Evolutionary conservation across 495 filamentous ascomycete genomes (phyloP).

Genomic region (Penicillium lagena): DNA sequence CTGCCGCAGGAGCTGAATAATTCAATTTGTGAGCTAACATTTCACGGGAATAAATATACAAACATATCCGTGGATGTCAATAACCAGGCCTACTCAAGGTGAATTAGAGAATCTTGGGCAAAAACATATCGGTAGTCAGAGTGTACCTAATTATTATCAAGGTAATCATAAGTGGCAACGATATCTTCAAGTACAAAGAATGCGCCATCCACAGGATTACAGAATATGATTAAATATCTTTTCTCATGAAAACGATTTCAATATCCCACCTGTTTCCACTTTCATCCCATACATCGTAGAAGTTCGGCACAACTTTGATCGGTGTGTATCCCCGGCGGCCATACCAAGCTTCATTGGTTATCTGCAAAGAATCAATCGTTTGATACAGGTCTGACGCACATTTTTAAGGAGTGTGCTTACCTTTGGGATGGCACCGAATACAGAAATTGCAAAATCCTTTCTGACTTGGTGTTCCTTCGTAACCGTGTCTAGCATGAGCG

Average conservation of each 20-base stretch:
- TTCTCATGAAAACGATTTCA: constrained; percentile 19
- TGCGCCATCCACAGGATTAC: no score
- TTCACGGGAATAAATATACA: no score
- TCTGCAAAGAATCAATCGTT: constrained; percentile 3
- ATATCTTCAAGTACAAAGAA: no score
- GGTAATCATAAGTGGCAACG: no score
- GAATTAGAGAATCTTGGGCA: no score
- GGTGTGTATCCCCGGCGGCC: constrained; percentile 9
- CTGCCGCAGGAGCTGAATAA: no score
- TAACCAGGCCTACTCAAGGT: no score
- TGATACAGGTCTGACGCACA: background rate
- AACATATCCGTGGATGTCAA: no score
- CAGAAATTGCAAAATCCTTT: constrained; percentile 13
- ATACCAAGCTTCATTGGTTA: constrained; percentile 14
- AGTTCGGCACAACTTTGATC: constrained; percentile 10
- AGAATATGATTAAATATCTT: constrained; percentile 5
- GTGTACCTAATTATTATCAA: no score
- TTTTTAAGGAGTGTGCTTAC: constrained; percentile 1
- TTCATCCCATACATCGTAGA: constrained; percentile 5
- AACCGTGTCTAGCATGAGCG: constrained; percentile 15
- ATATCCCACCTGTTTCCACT: constrained; percentile 14
- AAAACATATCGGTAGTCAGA: no score
- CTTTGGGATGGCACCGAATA: constrained; percentile 12
- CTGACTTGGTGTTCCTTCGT: constrained; percentile 9
- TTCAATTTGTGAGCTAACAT: no score